A percentile compares a stretch with the other conserved stretches of the same genome.
Conservation (phyloP, 1,284 basidiomycete genomes). For the Sporisorium iseilematis-ciliati region DNA sequence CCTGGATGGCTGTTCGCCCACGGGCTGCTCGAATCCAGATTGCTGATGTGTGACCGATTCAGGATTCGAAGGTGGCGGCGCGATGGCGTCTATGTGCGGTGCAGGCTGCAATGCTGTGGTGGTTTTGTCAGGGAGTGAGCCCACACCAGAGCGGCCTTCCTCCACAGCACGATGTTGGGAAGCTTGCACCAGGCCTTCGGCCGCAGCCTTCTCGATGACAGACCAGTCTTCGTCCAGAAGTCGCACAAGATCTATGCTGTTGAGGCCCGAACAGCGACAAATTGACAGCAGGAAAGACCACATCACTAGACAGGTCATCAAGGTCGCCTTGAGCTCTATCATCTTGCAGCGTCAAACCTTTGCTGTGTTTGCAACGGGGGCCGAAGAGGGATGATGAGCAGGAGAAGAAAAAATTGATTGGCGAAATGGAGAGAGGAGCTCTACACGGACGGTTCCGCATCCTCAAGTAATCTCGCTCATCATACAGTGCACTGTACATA, state of each 20-base stretch:
- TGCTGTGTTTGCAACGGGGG: no score
- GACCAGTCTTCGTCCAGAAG: conserved; percentile 14
- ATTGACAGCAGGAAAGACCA: neutral
- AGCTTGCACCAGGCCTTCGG: neutral
- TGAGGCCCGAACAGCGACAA: neutral
- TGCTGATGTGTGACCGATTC: neutral
- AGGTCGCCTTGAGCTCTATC: neutral
- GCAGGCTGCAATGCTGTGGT: neutral
- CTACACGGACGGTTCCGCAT: no score
- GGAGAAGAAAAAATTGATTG: no score
- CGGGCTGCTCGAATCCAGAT: neutral
- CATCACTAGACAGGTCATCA: neutral
- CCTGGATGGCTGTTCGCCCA: no score
- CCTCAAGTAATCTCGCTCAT: no score
- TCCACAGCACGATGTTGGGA: neutral
- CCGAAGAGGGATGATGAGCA: no score
- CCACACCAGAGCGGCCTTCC: neutral
- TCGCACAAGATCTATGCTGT: neutral
- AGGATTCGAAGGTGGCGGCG: neutral
- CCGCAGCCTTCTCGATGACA: neutral
- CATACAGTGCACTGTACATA: no score
- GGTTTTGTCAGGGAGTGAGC: no score
- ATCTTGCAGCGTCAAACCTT: no score
- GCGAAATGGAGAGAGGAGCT: no score
- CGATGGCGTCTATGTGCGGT: neutral